phyloP scores from a whole-genome alignment of 306 rosid genomes.

The Betula pendula region DNA sequence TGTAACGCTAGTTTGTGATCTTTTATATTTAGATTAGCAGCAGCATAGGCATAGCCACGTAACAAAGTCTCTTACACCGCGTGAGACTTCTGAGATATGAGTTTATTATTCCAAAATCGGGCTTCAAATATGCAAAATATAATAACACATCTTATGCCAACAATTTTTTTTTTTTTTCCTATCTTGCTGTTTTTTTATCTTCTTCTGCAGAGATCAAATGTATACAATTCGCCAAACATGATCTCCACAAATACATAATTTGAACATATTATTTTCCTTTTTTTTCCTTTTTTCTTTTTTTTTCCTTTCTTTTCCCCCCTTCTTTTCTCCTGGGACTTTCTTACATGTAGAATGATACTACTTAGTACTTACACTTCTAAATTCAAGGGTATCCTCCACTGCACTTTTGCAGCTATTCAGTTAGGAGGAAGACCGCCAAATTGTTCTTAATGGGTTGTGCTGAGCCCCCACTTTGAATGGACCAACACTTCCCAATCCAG shows the following conservation, averaged over 20 bases:
- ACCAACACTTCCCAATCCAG: slow-evolving; percentile 63
- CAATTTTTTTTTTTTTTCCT: slow-evolving; percentile 19
- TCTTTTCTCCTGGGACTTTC: slow-evolving; percentile 35
- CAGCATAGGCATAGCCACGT: not conserved
- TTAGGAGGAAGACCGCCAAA: slow-evolving; percentile 44
- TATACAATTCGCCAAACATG: slow-evolving; percentile 66
- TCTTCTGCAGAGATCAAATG: slow-evolving; percentile 74
- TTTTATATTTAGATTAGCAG: not conserved
- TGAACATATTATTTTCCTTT: slow-evolving; percentile 28
- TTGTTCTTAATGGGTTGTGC: slow-evolving; percentile 47
- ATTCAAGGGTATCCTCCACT: slow-evolving; percentile 51
- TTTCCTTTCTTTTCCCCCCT: slow-evolving; percentile 17
- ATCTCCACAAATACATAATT: slow-evolving; percentile 58
- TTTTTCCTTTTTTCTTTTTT: not conserved
- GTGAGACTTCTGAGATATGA: not conserved
- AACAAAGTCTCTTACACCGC: not conserved
- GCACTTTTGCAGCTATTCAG: slow-evolving; percentile 58
- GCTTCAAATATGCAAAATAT: slow-evolving; percentile 18
- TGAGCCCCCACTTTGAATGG: slow-evolving; percentile 77
- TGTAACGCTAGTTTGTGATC: not conserved
- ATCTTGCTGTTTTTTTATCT: slow-evolving; percentile 30
- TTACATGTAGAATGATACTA: slow-evolving; percentile 43
- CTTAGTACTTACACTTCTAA: slow-evolving; percentile 40
- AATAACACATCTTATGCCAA: slow-evolving; percentile 9
- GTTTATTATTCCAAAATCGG: not conserved